These are phyloP conservation scores for Royoungia palumana DNA, from an alignment of 768 basidiomycete species.

Conservation along the genomic window DNA sequence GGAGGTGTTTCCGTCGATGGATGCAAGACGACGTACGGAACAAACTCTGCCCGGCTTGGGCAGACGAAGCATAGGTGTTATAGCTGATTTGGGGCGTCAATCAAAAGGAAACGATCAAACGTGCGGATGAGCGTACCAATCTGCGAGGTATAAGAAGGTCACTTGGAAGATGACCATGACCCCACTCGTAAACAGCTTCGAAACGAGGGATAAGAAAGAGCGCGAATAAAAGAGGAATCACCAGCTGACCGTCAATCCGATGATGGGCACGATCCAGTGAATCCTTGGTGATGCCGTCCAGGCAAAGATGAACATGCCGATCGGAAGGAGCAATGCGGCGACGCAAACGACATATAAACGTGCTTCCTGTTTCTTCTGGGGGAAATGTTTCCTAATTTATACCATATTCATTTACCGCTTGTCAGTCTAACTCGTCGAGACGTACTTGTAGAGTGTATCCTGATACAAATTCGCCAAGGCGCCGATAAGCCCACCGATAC, in stretches of 20 bases:
- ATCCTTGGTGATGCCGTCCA: conserved; percentile 57
- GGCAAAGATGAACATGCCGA: conserved; percentile 65
- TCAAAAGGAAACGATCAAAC: background rate
- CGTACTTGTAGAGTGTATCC: conserved; percentile 47
- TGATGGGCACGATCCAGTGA: conserved; percentile 52
- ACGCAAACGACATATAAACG: conserved; percentile 54
- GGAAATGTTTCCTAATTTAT: conserved; percentile 15
- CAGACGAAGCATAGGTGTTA: conserved; percentile 49
- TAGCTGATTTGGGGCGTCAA: conserved; percentile 27
- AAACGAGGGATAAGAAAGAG: background rate
- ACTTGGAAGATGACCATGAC: conserved; percentile 44
- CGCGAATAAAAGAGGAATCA: background rate
- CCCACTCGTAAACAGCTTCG: conserved; percentile 40
- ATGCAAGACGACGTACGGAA: conserved; percentile 31
- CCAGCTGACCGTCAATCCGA: conserved; percentile 21
- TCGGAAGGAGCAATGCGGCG: conserved; percentile 51
- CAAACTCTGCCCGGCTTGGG: conserved; percentile 50
- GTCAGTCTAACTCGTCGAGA: background rate
- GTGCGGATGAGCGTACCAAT: conserved; percentile 36
- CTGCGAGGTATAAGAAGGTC: conserved; percentile 47
- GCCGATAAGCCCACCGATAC: conserved; percentile 50
- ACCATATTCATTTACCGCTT: conserved; percentile 9
- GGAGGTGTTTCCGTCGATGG: no score
- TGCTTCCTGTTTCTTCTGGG: conserved; percentile 47
- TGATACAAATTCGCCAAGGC: conserved; percentile 44